These are phyloP conservation scores for Chrysoporthe austroafricana DNA, from an alignment of 2,329 filamentous ascomycete genomes.

Conservation along the genomic window DNA sequence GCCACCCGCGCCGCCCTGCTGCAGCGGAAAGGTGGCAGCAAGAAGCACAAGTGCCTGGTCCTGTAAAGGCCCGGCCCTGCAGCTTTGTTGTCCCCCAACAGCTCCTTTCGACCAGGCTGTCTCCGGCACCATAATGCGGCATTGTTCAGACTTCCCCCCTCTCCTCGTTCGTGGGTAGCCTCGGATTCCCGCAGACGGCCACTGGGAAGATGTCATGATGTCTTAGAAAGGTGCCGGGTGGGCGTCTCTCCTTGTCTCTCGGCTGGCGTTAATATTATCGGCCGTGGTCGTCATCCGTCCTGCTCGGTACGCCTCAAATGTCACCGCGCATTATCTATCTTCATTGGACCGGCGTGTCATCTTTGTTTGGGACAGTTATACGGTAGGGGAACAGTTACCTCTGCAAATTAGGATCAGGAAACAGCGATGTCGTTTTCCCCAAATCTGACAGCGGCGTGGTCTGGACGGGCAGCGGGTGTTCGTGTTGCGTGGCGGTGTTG, in stretches of 20 bases:
- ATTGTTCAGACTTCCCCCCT: conserved; percentile 24
- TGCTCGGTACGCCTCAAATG: conserved; percentile 26
- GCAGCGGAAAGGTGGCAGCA: conserved; percentile 66
- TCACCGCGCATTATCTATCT: conserved; percentile 30
- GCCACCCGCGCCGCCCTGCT: conserved; percentile 92
- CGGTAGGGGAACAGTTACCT: conserved; percentile 29
- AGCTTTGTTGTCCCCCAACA: conserved; percentile 34
- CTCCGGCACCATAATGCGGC: conserved; percentile 27
- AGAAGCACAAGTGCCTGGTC: conserved; percentile 78
- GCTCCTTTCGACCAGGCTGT: conserved; percentile 28
- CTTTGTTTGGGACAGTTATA: conserved; percentile 32
- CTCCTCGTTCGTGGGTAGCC: conserved; percentile 23
- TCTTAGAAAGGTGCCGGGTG: conserved; percentile 21
- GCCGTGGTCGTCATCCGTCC: conserved; percentile 27
- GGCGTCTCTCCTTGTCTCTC: conserved; percentile 29
- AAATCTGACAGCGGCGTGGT: conserved; percentile 29
- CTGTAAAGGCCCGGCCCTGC: conserved; percentile 63
- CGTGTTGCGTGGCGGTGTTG: conserved; percentile 21
- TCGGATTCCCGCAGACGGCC: conserved; percentile 17
- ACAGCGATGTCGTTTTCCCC: conserved; percentile 30
- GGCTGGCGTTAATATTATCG: conserved; percentile 31
- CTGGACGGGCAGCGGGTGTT: conserved; percentile 24
- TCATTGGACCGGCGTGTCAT: conserved; percentile 33
- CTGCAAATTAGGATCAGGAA: conserved; percentile 30
- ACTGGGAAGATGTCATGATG: conserved; percentile 27